These are phyloP conservation scores for Neocallimastix lanati DNA, from an alignment of 192 early-diverging fungal genomes.

Conservation along the genomic window DNA sequence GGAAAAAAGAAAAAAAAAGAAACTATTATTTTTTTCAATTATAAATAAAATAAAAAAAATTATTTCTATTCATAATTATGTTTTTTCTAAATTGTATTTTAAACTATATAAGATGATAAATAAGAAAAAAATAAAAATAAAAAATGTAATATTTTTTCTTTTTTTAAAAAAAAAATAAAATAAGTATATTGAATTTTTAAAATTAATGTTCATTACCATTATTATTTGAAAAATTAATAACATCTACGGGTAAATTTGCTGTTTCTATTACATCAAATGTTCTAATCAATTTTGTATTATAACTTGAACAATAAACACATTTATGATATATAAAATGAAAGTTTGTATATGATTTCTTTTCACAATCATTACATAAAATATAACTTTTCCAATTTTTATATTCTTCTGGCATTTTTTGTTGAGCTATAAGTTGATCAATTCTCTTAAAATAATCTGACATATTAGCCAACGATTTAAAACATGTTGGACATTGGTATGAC, in stretches of 20 bases:
- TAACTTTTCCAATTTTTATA: slow-evolving; percentile 50
- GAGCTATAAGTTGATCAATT: slow-evolving; percentile 58
- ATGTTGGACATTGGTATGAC: slow-evolving; percentile 91
- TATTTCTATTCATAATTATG: too few species aligned
- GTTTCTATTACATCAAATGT: not conserved
- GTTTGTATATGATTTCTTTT: slow-evolving; percentile 23
- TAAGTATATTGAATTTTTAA: too few species aligned
- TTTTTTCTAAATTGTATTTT: too few species aligned
- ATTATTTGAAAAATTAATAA: too few species aligned
- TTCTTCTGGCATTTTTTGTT: slow-evolving; percentile 78
- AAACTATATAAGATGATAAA: too few species aligned
- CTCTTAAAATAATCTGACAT: slow-evolving; percentile 62
- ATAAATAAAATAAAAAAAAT: too few species aligned
- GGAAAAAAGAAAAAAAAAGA: too few species aligned
- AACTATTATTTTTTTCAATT: too few species aligned
- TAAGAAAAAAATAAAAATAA: too few species aligned
- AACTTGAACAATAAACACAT: slow-evolving; percentile 9
- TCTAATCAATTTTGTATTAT: not conserved
- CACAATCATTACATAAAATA: slow-evolving; percentile 75
- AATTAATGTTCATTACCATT: too few species aligned
- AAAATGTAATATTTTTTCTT: too few species aligned
- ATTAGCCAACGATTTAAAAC: slow-evolving; percentile 74
- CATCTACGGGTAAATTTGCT: not conserved
- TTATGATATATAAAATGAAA: slow-evolving; percentile 96
- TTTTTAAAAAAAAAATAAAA: too few species aligned